Conservation (phyloP, 2,329 filamentous ascomycete species). For the Celoporthe dispersa region DNA sequence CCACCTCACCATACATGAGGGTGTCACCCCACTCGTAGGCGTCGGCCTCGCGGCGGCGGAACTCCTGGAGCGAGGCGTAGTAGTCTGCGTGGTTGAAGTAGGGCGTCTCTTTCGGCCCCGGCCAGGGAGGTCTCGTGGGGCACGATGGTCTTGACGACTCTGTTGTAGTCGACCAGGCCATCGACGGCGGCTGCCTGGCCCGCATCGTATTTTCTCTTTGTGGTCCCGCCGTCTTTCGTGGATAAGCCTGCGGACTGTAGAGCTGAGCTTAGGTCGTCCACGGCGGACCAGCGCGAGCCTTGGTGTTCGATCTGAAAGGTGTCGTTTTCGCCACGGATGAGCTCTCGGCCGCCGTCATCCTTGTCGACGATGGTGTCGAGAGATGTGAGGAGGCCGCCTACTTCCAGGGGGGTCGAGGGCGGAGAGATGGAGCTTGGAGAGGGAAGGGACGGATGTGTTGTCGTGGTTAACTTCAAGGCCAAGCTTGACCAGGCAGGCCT, state of each 20-base stretch:
- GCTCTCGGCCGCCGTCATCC: slow-evolving; percentile 65
- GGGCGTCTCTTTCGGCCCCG: slow-evolving; percentile 74
- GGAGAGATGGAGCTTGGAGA: slow-evolving; percentile 84
- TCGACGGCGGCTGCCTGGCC: slow-evolving; percentile 44
- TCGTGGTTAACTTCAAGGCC: slow-evolving; percentile 78
- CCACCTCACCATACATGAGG: slow-evolving; percentile 86
- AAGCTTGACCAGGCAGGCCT: slow-evolving; percentile 77
- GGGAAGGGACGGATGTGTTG: slow-evolving; percentile 71
- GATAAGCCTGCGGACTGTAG: slow-evolving; percentile 45
- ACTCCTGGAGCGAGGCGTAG: slow-evolving; percentile 72
- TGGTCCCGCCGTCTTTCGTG: slow-evolving; percentile 19
- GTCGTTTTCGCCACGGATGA: slow-evolving; percentile 81
- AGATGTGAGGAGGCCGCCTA: slow-evolving; percentile 68
- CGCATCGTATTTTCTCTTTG: slow-evolving; percentile 25
- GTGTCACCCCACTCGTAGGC: slow-evolving; percentile 73
- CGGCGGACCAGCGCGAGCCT: slow-evolving; percentile 62
- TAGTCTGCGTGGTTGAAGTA: slow-evolving; percentile 84
- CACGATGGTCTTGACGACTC: slow-evolving; percentile 73
- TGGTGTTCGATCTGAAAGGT: slow-evolving; percentile 78
- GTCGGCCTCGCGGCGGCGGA: slow-evolving; percentile 61
- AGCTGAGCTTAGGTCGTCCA: slow-evolving; percentile 58
- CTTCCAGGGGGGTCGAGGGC: slow-evolving; percentile 66
- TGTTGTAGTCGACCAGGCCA: slow-evolving; percentile 74
- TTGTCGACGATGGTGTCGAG: slow-evolving; percentile 70
- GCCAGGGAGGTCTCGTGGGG: slow-evolving; percentile 71